A percentile compares a stretch with the other conserved stretches of the same genome.
phyloP scores from a whole-genome alignment of 371 early-diverging fungal species.

The Circinella umbellata region DNA sequence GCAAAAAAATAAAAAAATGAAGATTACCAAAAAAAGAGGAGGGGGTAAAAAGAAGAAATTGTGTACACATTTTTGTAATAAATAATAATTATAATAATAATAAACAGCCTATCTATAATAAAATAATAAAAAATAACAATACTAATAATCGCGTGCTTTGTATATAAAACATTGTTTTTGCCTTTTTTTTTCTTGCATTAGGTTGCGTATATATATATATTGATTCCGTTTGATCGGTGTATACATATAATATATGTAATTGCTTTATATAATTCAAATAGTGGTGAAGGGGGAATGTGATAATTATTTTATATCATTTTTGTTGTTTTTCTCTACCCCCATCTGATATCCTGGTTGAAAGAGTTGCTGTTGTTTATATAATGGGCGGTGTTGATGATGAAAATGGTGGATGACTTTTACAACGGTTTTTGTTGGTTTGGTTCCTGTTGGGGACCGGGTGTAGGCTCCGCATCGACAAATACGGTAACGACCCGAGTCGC shows the following conservation, averaged over 20 bases:
- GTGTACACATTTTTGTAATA: background rate
- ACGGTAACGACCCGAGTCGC: conserved; percentile 33
- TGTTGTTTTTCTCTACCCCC: too few relatives aligned
- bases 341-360: too few relatives aligned
- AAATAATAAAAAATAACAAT: background rate
- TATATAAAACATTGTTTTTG: too few relatives aligned
- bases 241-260: background rate
- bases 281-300: too few relatives aligned
- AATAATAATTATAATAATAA: background rate
- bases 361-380: too few relatives aligned
- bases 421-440: background rate
- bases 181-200: too few relatives aligned
- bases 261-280: background rate
- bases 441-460: background rate
- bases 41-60: too few relatives aligned
- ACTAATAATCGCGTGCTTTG: background rate
- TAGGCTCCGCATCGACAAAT: conserved; percentile 21
- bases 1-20: background rate
- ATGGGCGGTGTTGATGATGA: too few relatives aligned
- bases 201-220: background rate
- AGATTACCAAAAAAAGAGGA: background rate
- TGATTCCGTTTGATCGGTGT: background rate
- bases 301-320: too few relatives aligned
- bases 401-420: too few relatives aligned
- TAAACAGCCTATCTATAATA: background rate